These are phyloP conservation scores for Gossypium mustelinum DNA, from an alignment of 345 rosid genomes.

Conservation along the genomic window DNA sequence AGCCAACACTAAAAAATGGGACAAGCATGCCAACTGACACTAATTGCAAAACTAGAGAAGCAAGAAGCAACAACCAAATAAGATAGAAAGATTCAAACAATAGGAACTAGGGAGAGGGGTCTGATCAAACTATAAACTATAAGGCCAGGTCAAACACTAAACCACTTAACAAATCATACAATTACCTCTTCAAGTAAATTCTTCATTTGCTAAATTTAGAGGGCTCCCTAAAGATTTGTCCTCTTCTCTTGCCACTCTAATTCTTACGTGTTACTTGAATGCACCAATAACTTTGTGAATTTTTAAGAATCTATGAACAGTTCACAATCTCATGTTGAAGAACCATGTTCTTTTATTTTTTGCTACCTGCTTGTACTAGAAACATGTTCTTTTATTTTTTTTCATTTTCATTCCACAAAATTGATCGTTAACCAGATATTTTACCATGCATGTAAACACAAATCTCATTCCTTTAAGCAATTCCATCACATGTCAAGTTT, in stretches of 20 bases:
- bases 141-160: neutral
- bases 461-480: neutral
- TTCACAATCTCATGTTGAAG: neutral
- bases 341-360: neutral
- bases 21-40: neutral
- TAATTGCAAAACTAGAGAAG: neutral
- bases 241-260: neutral
- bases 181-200: neutral
- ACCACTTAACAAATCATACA: neutral
- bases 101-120: neutral
- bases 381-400: neutral
- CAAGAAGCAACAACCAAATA: neutral
- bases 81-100: neutral
- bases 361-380: neutral
- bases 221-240: neutral
- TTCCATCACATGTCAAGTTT: neutral
- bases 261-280: neutral
- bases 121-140: neutral
- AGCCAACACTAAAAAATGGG: neutral
- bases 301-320: neutral
- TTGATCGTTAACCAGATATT: neutral
- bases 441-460: neutral
- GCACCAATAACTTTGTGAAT: neutral
- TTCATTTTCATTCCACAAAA: neutral
- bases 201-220: neutral